Conservation (phyloP, 2,329 filamentous ascomycete genomes). For the Penicillium vulpinum region DNA sequence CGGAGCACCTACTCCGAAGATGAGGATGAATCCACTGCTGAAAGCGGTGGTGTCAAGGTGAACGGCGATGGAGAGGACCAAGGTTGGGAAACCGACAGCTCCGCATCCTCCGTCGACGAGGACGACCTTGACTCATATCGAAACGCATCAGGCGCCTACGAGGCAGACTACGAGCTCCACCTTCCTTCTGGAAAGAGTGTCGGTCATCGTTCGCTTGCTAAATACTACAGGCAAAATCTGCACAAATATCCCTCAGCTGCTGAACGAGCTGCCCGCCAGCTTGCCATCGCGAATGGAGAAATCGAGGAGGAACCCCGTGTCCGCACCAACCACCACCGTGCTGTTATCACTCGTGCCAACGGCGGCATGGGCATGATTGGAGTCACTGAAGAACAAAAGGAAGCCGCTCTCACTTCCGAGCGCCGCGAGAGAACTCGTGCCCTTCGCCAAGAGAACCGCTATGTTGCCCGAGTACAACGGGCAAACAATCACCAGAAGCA, state of each 20-base stretch:
- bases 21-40: conserved; percentile 59
- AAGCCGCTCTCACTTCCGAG: conserved; percentile 65
- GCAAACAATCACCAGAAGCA: conserved; percentile 76
- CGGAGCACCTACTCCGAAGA: conserved; percentile 89
- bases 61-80: conserved; percentile 63
- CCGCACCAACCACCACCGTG: conserved; percentile 47
- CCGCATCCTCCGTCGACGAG: conserved; percentile 81
- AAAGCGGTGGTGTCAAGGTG: conserved; percentile 64
- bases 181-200: conserved; percentile 86
- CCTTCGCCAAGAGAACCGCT: conserved; percentile 61
- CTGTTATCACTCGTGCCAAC: conserved; percentile 66
- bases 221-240: conserved; percentile 91
- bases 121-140: conserved; percentile 82
- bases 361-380: conserved; percentile 76
- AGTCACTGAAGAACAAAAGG: conserved; percentile 73
- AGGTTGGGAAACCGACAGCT: conserved; percentile 94
- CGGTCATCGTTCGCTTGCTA: conserved; percentile 82
- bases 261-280: conserved; percentile 67
- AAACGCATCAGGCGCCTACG: conserved; percentile 74
- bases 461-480: conserved; percentile 71
- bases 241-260: conserved; percentile 76
- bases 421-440: conserved; percentile 68
- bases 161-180: conserved; percentile 91
- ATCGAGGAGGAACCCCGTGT: conserved; percentile 49
- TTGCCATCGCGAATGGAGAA: conserved; percentile 56